These are phyloP conservation scores for Leucosporidium creatinivorum DNA, from an alignment of 768 basidiomycete species.

Conservation along the genomic window DNA sequence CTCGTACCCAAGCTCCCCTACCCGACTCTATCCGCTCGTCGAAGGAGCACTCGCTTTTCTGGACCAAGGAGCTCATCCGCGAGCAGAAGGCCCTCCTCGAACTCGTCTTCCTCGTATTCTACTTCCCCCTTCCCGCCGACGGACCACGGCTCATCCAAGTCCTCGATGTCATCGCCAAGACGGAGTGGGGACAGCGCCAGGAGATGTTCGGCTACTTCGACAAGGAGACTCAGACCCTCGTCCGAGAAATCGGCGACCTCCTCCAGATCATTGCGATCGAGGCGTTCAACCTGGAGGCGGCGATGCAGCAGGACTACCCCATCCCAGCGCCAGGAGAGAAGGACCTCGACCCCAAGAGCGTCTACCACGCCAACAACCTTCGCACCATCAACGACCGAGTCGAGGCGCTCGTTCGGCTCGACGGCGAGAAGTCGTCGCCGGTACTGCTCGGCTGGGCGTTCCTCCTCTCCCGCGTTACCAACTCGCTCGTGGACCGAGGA, in stretches of 20 bases:
- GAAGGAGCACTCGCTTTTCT: slow-evolving; percentile 43
- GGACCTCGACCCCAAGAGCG: slow-evolving; percentile 16
- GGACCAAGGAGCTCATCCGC: slow-evolving; percentile 40
- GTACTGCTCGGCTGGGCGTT: slow-evolving; percentile 78
- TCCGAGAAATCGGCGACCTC: slow-evolving; percentile 52
- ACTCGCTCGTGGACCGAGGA: slow-evolving; percentile 29
- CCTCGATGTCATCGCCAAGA: slow-evolving; percentile 58
- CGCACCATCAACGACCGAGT: slow-evolving; percentile 51
- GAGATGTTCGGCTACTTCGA: slow-evolving; percentile 60
- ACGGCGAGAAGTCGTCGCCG: slow-evolving; percentile 58
- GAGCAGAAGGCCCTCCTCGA: slow-evolving; percentile 77
- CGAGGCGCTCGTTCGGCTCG: slow-evolving; percentile 58
- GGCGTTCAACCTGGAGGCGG: slow-evolving; percentile 66
- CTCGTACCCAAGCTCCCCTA: slow-evolving; percentile 43
- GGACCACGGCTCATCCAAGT: slow-evolving; percentile 59
- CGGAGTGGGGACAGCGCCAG: slow-evolving; percentile 60
- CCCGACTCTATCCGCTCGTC: slow-evolving; percentile 50
- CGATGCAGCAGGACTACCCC: slow-evolving; percentile 24
- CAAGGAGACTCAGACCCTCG: slow-evolving; percentile 55
- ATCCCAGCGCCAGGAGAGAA: slow-evolving; percentile 25
- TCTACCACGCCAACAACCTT: slow-evolving; percentile 47
- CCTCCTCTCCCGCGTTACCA: slow-evolving; percentile 58
- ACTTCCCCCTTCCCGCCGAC: slow-evolving; percentile 61
- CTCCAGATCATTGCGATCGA: slow-evolving; percentile 51
- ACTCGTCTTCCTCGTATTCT: slow-evolving; percentile 82